Percentiles rank a stretch among this genome's conserved stretches.
Evolutionary conservation across 306 rosid species (phyloP).

Genomic region (Delonix regia): DNA sequence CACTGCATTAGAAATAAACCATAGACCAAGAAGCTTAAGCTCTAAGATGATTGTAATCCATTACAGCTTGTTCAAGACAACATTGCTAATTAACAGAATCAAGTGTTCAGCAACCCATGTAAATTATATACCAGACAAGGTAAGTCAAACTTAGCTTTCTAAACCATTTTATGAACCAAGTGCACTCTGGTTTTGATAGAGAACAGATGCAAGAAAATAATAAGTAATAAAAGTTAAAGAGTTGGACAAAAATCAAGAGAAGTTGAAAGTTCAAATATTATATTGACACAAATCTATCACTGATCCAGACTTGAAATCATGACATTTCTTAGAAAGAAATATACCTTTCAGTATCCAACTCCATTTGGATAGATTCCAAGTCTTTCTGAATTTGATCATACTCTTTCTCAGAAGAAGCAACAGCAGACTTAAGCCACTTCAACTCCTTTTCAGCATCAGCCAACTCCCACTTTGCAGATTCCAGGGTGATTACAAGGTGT

Average conservation of each 20-base stretch:
- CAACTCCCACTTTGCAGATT: constrained; percentile 77
- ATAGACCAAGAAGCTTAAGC: constrained; percentile 18
- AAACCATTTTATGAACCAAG: not conserved
- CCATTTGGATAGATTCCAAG: constrained; percentile 55
- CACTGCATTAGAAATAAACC: not conserved
- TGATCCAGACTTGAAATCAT: not conserved
- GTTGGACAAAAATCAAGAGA: not conserved
- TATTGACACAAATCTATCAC: not conserved
- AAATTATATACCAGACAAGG: not conserved
- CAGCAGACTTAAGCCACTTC: constrained; percentile 74
- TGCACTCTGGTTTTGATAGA: not conserved
- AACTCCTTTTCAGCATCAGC: constrained; percentile 92
- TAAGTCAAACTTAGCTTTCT: not conserved
- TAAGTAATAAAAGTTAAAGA: not conserved
- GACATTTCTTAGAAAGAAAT: constrained; percentile 12
- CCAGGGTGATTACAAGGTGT: constrained; percentile 63
- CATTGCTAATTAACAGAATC: not conserved
- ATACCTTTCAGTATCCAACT: constrained; percentile 81
- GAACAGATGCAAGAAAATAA: not conserved
- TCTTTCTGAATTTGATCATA: constrained; percentile 72
- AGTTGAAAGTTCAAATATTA: not conserved
- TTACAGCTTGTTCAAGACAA: constrained; percentile 11
- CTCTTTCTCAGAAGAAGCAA: constrained; percentile 84
- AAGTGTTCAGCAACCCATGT: not conserved
- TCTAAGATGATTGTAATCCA: not conserved